A percentile compares a stretch with the other conserved stretches of the same genome.
Evolutionary conservation across 805 yeast species (phyloP).

Genomic region (Priceomyces medius): DNA sequence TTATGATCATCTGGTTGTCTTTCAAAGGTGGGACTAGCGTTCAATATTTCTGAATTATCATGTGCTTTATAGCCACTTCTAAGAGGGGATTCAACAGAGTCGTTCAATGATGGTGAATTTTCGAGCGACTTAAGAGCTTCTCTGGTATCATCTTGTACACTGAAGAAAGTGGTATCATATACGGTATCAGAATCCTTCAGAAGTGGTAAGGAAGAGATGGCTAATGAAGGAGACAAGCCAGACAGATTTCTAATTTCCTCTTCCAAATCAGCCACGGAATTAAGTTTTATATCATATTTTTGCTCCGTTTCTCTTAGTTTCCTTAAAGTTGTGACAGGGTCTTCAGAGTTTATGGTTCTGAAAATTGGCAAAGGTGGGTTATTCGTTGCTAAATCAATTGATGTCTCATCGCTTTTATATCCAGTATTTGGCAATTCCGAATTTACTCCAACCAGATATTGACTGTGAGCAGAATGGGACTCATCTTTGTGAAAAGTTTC

Average conservation of each 20-base stretch:
- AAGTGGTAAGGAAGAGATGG: not conserved
- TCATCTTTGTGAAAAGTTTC: too few species aligned
- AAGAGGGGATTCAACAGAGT: too few species aligned
- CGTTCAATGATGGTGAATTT: too few species aligned
- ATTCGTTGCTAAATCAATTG: conserved; percentile 2
- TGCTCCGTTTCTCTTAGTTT: conserved; percentile 23
- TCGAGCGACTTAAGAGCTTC: not conserved
- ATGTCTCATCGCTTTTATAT: conserved; percentile 22
- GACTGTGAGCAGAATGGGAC: too few species aligned
- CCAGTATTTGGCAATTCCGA: conserved; percentile 26
- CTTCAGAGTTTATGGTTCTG: conserved; percentile 25
- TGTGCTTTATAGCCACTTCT: too few species aligned
- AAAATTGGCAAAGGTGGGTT: conserved; percentile 20
- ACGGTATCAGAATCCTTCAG: not conserved
- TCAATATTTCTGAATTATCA: too few species aligned
- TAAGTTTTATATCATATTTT: conserved; percentile 23
- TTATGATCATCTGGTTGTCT: too few species aligned
- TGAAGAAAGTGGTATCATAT: not conserved
- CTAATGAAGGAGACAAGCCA: conserved; percentile 7
- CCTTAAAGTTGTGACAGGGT: conserved; percentile 20
- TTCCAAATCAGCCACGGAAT: conserved; percentile 20
- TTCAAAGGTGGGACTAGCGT: too few species aligned
- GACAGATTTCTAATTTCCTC: conserved; percentile 12
- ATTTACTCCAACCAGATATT: too few species aligned
- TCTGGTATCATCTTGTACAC: not conserved